Evolutionary conservation across 192 early-diverging fungal species (phyloP).

Genomic region (Phlyctochytrium bullatum): DNA sequence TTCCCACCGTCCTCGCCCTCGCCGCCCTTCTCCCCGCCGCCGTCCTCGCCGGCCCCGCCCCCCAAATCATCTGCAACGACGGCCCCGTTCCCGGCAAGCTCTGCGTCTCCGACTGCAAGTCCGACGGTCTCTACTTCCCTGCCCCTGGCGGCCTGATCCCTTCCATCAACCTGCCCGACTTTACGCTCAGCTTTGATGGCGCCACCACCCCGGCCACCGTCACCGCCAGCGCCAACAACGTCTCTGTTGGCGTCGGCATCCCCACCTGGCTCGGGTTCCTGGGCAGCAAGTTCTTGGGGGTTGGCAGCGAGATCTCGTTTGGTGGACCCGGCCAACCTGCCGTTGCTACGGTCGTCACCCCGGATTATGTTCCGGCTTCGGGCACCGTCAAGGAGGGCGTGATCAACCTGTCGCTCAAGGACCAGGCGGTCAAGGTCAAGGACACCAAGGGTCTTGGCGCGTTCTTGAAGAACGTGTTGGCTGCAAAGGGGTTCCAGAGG

Average conservation of each 20-base stretch:
- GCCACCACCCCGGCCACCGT: background rate
- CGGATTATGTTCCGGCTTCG: background rate
- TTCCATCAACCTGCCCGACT: conserved; percentile 10
- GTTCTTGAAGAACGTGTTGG: background rate
- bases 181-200: background rate
- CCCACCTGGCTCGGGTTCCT: background rate
- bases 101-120: background rate
- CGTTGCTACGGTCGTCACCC: background rate
- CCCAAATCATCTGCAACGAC: no score
- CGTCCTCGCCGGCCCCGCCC: no score
- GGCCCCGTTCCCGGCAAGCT: background rate
- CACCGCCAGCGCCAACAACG: background rate
- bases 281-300: background rate
- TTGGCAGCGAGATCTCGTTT: background rate
- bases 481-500: background rate
- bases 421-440: background rate
- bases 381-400: background rate
- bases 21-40: no score
- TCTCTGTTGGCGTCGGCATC: background rate
- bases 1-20: no score
- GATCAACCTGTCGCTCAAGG: background rate
- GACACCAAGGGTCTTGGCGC: background rate
- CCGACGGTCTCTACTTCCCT: background rate
- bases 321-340: background rate
- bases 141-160: background rate